Evolutionary conservation across 225 moss, liverwort and hornwort species (phyloP).

Genomic region (Takakia lepidozioides): DNA sequence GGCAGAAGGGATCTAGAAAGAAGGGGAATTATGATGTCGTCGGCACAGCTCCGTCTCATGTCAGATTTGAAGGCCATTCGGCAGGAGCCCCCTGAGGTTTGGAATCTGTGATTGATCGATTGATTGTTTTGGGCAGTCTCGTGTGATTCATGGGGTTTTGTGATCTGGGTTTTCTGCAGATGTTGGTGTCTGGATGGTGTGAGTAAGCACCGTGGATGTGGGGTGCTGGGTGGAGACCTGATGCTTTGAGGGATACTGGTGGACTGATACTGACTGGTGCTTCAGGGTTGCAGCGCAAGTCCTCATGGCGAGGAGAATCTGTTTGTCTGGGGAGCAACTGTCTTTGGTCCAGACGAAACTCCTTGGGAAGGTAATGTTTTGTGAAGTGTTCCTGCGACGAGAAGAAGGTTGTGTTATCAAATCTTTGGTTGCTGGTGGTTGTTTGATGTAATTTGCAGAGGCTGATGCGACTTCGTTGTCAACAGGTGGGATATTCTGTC

Average conservation of each 20-base stretch:
- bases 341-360: slow-evolving; percentile 57
- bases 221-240: neutral
- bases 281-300: slow-evolving; percentile 58
- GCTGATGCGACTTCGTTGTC: too few species aligned
- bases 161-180: neutral
- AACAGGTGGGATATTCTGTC: slow-evolving; percentile 46
- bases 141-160: neutral
- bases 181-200: neutral
- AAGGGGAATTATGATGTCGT: slow-evolving; percentile 60
- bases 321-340: slow-evolving; percentile 53
- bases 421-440: too few species aligned
- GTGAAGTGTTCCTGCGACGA: too few species aligned
- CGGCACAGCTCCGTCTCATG: slow-evolving; percentile 48
- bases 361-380: slow-evolving; percentile 64
- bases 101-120: neutral
- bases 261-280: slow-evolving; percentile 6
- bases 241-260: neutral
- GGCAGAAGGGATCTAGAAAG: too few species aligned
- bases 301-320: slow-evolving; percentile 52
- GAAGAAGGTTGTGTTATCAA: too few species aligned
- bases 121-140: too few species aligned
- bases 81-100: slow-evolving; percentile 49
- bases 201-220: too few species aligned
- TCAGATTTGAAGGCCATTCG: slow-evolving; percentile 49
- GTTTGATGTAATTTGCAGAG: too few species aligned